These are phyloP conservation scores for Volutella citrinella DNA, from an alignment of 2,329 filamentous ascomycete species.

Conservation along the genomic window DNA sequence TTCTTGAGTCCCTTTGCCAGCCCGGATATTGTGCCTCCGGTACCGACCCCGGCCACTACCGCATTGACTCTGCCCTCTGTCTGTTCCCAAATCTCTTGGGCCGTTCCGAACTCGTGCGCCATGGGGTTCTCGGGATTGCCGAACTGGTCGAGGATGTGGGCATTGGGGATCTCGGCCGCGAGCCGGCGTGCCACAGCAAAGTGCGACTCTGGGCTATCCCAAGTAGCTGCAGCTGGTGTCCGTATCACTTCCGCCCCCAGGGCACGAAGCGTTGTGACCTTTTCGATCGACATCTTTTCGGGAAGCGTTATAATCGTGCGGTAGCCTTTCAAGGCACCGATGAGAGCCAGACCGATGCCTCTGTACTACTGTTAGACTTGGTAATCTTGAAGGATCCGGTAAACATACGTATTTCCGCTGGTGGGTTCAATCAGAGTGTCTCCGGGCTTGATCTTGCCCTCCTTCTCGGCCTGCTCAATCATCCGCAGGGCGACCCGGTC, in stretches of 20 bases:
- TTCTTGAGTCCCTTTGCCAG: slow-evolving; percentile 80
- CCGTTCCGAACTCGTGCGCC: slow-evolving; percentile 89
- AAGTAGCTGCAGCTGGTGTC: slow-evolving; percentile 91
- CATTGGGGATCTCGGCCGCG: slow-evolving; percentile 91
- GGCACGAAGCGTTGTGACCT: slow-evolving; percentile 88
- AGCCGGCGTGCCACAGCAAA: slow-evolving; percentile 87
- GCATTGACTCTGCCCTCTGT: slow-evolving; percentile 76
- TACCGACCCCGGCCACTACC: slow-evolving; percentile 86
- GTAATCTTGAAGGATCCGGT: neutral
- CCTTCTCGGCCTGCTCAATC: slow-evolving; percentile 92
- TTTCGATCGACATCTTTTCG: slow-evolving; percentile 98
- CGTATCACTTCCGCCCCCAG: slow-evolving; percentile 94
- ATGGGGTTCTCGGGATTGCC: slow-evolving; percentile 84
- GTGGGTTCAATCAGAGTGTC: slow-evolving; percentile 97
- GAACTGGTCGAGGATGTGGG: slow-evolving; percentile 95
- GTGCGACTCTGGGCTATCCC: slow-evolving; percentile 89
- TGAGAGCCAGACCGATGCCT: slow-evolving; percentile 88
- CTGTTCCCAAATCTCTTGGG: slow-evolving; percentile 92
- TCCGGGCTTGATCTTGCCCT: slow-evolving; percentile 91
- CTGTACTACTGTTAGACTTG: slow-evolving; percentile 21
- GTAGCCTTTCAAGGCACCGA: slow-evolving; percentile 95
- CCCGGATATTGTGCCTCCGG: slow-evolving; percentile 89
- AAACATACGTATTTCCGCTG: slow-evolving; percentile 80
- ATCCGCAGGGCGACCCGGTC: slow-evolving; percentile 93
- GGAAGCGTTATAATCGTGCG: slow-evolving; percentile 96